phyloP scores from a whole-genome alignment of 2,329 filamentous ascomycete genomes.

The Cylindrodendrum hubeiense region DNA sequence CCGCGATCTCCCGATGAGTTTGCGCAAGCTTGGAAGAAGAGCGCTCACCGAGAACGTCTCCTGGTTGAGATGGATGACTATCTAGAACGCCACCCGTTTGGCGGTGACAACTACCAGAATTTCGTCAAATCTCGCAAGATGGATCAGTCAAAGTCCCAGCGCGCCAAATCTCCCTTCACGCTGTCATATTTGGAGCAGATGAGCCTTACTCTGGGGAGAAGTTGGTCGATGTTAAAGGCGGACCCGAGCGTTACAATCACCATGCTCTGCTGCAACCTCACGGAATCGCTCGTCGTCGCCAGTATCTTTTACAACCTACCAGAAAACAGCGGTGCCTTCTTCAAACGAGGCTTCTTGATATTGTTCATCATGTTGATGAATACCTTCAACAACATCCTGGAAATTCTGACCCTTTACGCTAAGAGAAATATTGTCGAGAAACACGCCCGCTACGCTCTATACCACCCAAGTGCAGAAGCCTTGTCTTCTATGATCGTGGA shows the following conservation, averaged over 20 bases:
- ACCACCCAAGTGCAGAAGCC: conserved; percentile 43
- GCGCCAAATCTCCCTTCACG: conserved; percentile 59
- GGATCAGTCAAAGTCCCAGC: conserved; percentile 46
- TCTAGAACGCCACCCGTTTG: conserved; percentile 21
- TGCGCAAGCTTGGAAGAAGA: conserved; percentile 47
- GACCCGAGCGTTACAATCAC: conserved; percentile 53
- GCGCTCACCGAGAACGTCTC: conserved; percentile 34
- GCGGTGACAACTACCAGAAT: conserved; percentile 18
- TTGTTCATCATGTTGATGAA: conserved; percentile 66
- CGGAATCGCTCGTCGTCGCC: conserved; percentile 63
- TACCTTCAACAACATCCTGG: conserved; percentile 51
- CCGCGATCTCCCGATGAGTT: conserved; percentile 52
- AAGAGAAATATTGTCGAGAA: conserved; percentile 46
- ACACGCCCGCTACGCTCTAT: conserved; percentile 46
- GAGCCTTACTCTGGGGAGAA: conserved; percentile 53
- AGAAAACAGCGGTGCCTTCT: conserved; percentile 56
- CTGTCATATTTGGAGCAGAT: conserved; percentile 60
- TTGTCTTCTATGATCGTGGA: conserved; percentile 24
- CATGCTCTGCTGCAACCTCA: conserved; percentile 55
- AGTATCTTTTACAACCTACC: conserved; percentile 63
- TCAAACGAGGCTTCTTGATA: conserved; percentile 57
- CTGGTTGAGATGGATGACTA: conserved; percentile 46
- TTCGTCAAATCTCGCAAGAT: conserved; percentile 28
- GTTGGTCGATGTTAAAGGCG: conserved; percentile 52
- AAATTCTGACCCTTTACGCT: conserved; percentile 43